Percentiles rank a stretch among this genome's conserved stretches.
phyloP scores from a whole-genome alignment of 805 yeast species.

The Jamesozyma hellenica region DNA sequence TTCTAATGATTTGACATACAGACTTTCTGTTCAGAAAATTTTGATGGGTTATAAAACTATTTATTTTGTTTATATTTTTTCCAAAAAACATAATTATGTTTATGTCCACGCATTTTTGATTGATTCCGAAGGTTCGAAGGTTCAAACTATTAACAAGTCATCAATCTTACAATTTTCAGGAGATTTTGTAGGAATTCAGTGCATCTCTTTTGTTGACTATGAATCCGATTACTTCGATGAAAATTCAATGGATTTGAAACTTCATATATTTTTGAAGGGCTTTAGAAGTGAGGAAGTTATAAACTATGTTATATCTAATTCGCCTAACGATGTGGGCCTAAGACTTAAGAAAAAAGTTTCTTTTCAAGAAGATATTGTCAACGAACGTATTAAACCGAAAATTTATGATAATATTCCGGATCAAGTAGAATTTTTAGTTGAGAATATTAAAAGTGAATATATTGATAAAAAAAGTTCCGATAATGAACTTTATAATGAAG shows the following conservation, averaged over 20 bases:
- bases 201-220: constrained; percentile 2
- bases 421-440: not conserved
- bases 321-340: not conserved
- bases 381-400: not conserved
- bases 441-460: not conserved
- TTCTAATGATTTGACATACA: constrained; percentile 44
- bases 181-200: constrained; percentile 8
- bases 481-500: constrained; percentile 3
- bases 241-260: not conserved
- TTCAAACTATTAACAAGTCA: constrained; percentile 13
- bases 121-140: not conserved
- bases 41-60: constrained; percentile 5
- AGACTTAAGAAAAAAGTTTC: not conserved
- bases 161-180: constrained; percentile 11
- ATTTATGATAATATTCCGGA: not conserved
- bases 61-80: constrained; percentile 12
- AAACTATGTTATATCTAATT: not conserved
- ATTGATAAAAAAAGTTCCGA: not conserved
- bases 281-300: not conserved
- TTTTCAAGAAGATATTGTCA: not conserved
- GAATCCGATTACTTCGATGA: not conserved
- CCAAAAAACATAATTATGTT: constrained; percentile 13
- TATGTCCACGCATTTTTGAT: constrained; percentile 13
- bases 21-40: constrained; percentile 27
- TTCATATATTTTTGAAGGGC: constrained; percentile 5